Evolutionary conservation across 73 alveolate genomes (phyloP).

Genomic region (Effrenium voratum): DNA sequence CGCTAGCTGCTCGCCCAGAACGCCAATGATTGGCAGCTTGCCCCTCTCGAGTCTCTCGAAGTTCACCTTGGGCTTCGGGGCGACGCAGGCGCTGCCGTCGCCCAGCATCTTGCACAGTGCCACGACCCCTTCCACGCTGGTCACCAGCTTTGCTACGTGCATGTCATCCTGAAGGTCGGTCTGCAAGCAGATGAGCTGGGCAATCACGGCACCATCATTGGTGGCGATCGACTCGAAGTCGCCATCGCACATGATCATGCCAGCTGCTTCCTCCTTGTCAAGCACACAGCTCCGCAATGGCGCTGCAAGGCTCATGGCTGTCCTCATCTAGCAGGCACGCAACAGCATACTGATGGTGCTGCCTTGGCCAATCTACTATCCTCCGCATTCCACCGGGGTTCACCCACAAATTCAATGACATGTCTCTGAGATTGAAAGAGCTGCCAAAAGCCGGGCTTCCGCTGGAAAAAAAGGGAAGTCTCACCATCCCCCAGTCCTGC

Average conservation of each 20-base stretch:
- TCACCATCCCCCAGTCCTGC: background rate
- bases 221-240: background rate
- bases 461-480: too few species aligned
- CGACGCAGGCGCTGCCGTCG: background rate
- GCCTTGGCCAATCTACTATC: too few species aligned
- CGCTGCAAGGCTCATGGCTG: background rate
- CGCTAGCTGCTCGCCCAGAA: background rate
- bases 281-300: background rate
- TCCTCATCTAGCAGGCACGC: too few species aligned
- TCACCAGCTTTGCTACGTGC: conserved; percentile 33
- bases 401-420: background rate
- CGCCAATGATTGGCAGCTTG: background rate
- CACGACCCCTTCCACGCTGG: conserved; percentile 2
- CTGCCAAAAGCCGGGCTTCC: too few species aligned
- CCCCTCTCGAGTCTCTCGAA: background rate
- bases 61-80: conserved; percentile 20
- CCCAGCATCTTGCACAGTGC: background rate
- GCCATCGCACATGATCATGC: background rate
- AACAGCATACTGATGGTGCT: too few species aligned
- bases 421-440: background rate
- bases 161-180: conserved; percentile 21
- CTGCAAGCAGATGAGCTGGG: conserved; percentile 16
- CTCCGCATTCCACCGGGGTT: background rate
- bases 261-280: background rate
- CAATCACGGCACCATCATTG: background rate